Evolutionary conservation across 768 basidiomycete species (phyloP).

Genomic region (Trametes coccinea): DNA sequence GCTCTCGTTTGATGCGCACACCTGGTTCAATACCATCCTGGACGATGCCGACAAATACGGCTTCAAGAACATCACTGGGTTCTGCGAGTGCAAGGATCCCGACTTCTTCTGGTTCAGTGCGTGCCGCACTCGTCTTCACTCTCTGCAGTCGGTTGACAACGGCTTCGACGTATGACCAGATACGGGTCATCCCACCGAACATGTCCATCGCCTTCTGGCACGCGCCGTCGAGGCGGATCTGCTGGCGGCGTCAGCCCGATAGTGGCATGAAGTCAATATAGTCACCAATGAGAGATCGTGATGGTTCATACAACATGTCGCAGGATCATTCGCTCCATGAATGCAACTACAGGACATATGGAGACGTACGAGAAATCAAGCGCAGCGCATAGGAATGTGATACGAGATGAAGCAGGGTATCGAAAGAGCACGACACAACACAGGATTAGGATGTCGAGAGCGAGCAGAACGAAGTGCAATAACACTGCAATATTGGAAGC

Average conservation of each 20-base stretch:
- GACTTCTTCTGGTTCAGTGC: conserved; percentile 56
- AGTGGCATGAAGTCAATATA: too few species aligned
- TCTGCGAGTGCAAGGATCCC: conserved; percentile 49
- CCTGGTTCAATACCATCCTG: conserved; percentile 49
- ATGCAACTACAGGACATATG: too few species aligned
- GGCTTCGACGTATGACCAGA: conserved; percentile 33
- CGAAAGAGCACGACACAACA: too few species aligned
- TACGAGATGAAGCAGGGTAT: too few species aligned
- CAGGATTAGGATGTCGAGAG: too few species aligned
- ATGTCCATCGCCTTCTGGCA: conserved; percentile 48
- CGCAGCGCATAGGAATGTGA: too few species aligned
- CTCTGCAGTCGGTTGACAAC: neutral
- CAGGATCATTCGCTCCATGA: too few species aligned
- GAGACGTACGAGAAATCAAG: too few species aligned
- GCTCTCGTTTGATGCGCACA: conserved; percentile 51
- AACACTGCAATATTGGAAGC: too few species aligned
- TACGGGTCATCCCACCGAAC: conserved; percentile 51
- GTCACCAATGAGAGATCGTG: too few species aligned
- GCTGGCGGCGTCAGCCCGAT: conserved; percentile 13
- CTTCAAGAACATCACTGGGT: conserved; percentile 53
- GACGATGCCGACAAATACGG: conserved; percentile 43
- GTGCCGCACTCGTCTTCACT: conserved; percentile 22
- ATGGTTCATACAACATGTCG: too few species aligned
- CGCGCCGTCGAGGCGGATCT: conserved; percentile 42
- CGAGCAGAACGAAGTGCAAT: too few species aligned